phyloP scores from a whole-genome alignment of 2,329 filamentous ascomycete genomes.

The Podosphaera fusca region DNA sequence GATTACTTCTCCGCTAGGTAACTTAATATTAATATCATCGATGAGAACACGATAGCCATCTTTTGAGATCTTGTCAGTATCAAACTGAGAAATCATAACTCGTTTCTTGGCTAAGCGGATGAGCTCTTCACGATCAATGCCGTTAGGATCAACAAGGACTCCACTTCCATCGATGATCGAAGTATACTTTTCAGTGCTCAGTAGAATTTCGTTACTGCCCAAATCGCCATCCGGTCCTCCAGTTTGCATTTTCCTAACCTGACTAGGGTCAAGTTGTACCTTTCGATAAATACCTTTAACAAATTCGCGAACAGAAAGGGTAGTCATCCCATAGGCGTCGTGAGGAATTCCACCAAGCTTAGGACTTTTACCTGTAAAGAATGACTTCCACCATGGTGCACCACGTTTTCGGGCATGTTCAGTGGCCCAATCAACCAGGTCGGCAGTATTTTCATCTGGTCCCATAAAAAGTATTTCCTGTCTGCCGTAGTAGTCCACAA shows the following conservation, averaged over 20 bases:
- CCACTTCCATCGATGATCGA: constrained; percentile 91
- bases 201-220: constrained; percentile 90
- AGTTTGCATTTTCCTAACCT: constrained; percentile 85
- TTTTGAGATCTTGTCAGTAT: constrained; percentile 61
- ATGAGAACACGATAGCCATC: constrained; percentile 81
- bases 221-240: constrained; percentile 92
- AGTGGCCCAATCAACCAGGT: constrained; percentile 96
- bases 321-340: constrained; percentile 94
- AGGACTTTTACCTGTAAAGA: constrained; percentile 97
- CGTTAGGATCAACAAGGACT: constrained; percentile 80
- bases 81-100: constrained; percentile 75
- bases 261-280: constrained; percentile 64
- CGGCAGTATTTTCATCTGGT: constrained; percentile 94
- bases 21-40: constrained; percentile 70
- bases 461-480: constrained; percentile 97
- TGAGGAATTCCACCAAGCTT: constrained; percentile 92
- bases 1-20: constrained; percentile 69
- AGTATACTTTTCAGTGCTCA: constrained; percentile 88
- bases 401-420: constrained; percentile 71
- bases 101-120: constrained; percentile 64
- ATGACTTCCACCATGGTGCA: constrained; percentile 98
- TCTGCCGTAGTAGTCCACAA: constrained; percentile 86
- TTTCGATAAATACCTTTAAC: constrained; percentile 95
- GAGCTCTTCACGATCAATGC: constrained; percentile 66
- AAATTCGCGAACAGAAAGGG: constrained; percentile 84